Base-by-base conservation (phyloP, 2,329 filamentous ascomycete genomes). In the Exutisphaerella laricina region DNA sequence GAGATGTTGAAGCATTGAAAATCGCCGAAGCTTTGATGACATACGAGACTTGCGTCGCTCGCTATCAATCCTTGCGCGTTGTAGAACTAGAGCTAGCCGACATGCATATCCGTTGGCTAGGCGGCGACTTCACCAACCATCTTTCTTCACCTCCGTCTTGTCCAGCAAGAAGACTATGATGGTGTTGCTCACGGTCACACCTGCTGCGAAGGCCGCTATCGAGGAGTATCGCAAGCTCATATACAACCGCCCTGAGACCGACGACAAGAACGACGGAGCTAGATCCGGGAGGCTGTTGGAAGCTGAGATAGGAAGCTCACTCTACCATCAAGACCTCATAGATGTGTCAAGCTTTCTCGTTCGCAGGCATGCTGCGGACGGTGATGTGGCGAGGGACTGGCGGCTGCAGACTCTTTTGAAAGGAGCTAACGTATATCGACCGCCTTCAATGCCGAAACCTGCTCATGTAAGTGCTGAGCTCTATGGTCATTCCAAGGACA, bases 171-270 rank as follows among this genome's bases (percentile, higher is more conserved):
- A 18, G 14, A 20, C 13, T 33, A 4, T 5, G 17, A 90, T 90
- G 85, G 84, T 89, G 13, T 71, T 85, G 31, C 78, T 92, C 30
- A 85, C 81, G n/a, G 83, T 88, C 72, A 89, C 84, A 3, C 63
- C 76, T 55, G 70, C 77, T 54, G 78, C 86, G 21, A 77, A 82
- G 66, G 78, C 79, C 61, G 82, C 75, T 0, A 58, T 89, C 8
- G 56, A 69, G 12, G 63, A 56, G 14, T 61, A 58, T 41, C 43
- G 48, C 34, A 35, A 28, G 25, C 26, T 50, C 14, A 48, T 35
- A 13, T 48, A 33, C n/a, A 16, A n/a, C 12, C 38, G 45, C 14
- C 35, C 29, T 12, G 35, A 42, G 22, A 47, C 47, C 6, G 37
- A 46, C 16, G 28, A 35, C 10, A 40, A 37, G 9, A 6, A 31